Evolutionary conservation across 176 grass and related monocot genomes (phyloP).

Genomic region (Hyparrhenia diplandra): DNA sequence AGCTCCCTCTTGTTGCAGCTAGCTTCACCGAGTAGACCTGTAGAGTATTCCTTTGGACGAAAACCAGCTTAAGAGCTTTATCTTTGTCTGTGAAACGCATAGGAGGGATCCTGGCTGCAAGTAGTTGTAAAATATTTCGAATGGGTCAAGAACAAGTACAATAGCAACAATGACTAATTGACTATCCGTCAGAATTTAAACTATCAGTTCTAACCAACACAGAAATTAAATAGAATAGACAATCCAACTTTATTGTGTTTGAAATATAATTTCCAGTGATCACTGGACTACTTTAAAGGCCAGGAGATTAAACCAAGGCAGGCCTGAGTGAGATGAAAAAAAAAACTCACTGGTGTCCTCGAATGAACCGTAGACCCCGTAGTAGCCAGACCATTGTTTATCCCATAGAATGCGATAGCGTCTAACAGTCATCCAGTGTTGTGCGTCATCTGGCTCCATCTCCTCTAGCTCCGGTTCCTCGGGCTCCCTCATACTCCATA

Average conservation of each 20-base stretch:
- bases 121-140: neutral
- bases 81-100: neutral
- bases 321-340: no score
- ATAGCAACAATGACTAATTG: neutral
- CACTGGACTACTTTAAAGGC: neutral
- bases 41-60: neutral
- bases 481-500: no score
- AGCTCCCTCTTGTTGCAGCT: neutral
- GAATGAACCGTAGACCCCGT: neutral
- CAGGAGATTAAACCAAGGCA: no score
- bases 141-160: neutral
- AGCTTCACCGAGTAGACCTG: neutral
- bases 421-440: no score
- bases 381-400: neutral
- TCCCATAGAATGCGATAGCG: no score
- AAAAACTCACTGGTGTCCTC: neutral
- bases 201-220: neutral
- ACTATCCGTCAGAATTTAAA: neutral
- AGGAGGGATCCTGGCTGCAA: neutral
- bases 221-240: neutral
- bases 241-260: neutral
- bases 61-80: neutral
- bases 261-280: no score
- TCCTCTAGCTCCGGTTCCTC: no score
- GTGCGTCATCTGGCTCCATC: no score